Percentiles rank a stretch among this genome's conserved stretches.
Conservation (phyloP, 306 rosid genomes). For the Fragaria nilgerrensis region DNA sequence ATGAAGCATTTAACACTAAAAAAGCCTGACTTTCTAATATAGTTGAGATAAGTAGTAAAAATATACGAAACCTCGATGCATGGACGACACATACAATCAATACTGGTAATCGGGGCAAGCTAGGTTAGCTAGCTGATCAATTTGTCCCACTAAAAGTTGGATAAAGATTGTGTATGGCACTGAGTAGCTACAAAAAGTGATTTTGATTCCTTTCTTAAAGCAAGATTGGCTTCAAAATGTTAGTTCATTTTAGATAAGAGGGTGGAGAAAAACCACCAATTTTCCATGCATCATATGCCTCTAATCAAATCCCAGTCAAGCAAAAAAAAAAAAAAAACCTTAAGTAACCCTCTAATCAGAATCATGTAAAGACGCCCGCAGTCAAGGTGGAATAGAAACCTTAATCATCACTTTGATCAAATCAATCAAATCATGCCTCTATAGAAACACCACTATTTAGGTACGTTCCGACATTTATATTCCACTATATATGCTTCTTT, state of each 20-base stretch:
- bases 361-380: background rate
- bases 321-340: background rate
- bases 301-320: background rate
- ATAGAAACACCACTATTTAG: background rate
- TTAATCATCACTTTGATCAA: slow-evolving; percentile 8
- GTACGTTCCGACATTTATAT: background rate
- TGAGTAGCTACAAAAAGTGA: background rate
- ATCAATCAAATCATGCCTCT: slow-evolving; percentile 8
- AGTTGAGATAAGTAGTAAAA: too few relatives aligned
- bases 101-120: too few relatives aligned
- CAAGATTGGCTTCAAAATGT: background rate
- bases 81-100: too few relatives aligned
- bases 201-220: background rate
- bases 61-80: too few relatives aligned
- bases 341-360: background rate
- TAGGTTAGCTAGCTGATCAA: background rate
- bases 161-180: background rate
- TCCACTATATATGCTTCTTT: background rate
- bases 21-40: too few relatives aligned
- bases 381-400: slow-evolving; percentile 1
- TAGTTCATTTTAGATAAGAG: background rate
- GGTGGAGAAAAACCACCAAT: background rate
- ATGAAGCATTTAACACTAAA: too few relatives aligned
- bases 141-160: background rate
- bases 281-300: background rate